These are phyloP conservation scores for Somion occarium DNA, from an alignment of 1,284 basidiomycete species.

Conservation along the genomic window DNA sequence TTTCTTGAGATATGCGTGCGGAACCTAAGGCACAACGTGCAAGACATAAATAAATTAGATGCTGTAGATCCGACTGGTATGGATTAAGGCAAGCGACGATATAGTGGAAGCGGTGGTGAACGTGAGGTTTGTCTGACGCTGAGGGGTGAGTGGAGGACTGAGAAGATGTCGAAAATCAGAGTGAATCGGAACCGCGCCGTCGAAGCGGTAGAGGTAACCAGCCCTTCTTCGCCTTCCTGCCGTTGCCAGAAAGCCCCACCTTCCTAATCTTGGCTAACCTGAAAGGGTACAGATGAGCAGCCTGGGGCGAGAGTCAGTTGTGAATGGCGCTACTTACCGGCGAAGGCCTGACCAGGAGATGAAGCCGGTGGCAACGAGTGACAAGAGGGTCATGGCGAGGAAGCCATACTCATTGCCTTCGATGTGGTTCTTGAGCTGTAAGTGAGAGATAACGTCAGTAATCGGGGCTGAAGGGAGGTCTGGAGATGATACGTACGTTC, in stretches of 20 bases:
- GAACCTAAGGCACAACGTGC: too few relatives aligned
- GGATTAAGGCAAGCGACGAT: background rate
- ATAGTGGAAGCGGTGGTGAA: background rate
- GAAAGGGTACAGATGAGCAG: background rate
- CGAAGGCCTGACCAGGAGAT: slow-evolving; percentile 60
- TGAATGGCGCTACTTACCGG: slow-evolving; percentile 34
- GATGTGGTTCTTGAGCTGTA: slow-evolving; percentile 63
- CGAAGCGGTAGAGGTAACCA: slow-evolving; percentile 10
- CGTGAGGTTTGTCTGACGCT: too few relatives aligned
- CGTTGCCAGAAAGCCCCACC: slow-evolving; percentile 22
- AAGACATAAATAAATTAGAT: background rate
- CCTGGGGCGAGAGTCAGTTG: background rate
- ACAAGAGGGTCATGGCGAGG: slow-evolving; percentile 51
- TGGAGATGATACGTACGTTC: slow-evolving; percentile 69
- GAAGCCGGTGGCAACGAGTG: slow-evolving; percentile 47
- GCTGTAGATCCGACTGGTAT: background rate
- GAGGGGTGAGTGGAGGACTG: background rate
- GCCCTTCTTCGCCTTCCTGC: background rate
- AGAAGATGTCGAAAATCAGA: background rate
- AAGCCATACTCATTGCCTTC: slow-evolving; percentile 71
- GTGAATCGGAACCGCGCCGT: slow-evolving; percentile 3
- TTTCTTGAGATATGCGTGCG: too few relatives aligned
- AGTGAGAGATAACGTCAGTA: slow-evolving; percentile 12
- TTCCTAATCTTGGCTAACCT: slow-evolving; percentile 43
- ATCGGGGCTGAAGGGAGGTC: slow-evolving; percentile 9